phyloP scores from a whole-genome alignment of 257 asterid species.

The Lavandula angustifolia region DNA sequence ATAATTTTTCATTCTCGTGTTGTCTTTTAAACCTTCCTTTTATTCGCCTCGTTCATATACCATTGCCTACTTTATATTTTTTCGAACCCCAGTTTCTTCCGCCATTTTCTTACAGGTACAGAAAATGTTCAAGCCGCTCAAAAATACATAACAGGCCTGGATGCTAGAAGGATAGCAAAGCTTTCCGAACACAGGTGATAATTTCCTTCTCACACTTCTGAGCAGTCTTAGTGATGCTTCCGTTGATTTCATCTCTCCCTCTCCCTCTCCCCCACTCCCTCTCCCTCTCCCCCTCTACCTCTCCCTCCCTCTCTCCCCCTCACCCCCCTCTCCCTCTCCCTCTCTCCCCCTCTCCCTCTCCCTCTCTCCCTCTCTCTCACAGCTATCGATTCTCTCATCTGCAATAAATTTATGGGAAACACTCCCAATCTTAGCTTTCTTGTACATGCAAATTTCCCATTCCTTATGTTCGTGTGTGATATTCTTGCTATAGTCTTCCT shows the following conservation, averaged over 20 bases:
- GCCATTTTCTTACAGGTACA: constrained; percentile 50
- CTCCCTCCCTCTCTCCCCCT: neutral
- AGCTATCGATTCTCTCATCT: neutral
- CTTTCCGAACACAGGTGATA: constrained; percentile 88
- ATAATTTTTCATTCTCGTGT: constrained; percentile 16
- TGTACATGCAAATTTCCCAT: too few relatives aligned
- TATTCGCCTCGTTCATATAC: neutral
- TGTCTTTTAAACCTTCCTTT: neutral
- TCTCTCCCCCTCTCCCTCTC: neutral
- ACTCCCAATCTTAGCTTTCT: too few relatives aligned
- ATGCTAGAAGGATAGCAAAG: constrained; percentile 93
- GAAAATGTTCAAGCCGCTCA: constrained; percentile 95
- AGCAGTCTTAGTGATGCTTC: constrained; percentile 14
- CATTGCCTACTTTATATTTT: constrained; percentile 18
- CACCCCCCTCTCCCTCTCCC: too few relatives aligned
- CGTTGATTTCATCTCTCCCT: neutral
- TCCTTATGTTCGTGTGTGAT: neutral
- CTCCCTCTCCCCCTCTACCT: neutral
- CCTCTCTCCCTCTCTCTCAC: neutral
- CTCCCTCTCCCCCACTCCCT: neutral
- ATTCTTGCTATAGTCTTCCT: neutral
- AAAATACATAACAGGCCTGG: constrained; percentile 89
- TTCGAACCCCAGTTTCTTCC: constrained; percentile 1
- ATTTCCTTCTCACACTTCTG: constrained; percentile 1
- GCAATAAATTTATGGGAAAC: neutral